Evolutionary conservation across 495 filamentous ascomycete genomes (phyloP).

Genomic region (Arthonia radiata): DNA sequence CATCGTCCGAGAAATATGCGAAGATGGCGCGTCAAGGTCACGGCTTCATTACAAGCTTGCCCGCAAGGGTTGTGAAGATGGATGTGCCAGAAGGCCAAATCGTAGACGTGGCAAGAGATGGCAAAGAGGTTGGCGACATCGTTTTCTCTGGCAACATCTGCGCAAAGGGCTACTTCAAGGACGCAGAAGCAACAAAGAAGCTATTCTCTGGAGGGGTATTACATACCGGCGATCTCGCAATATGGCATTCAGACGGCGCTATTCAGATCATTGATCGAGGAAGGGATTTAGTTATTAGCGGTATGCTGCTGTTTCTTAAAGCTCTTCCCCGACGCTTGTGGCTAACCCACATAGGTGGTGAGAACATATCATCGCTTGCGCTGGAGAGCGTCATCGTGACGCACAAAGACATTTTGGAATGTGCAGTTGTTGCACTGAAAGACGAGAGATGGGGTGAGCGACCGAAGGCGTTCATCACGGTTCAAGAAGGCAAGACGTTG

Average conservation of each 20-base stretch:
- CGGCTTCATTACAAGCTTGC: slow-evolving; percentile 66
- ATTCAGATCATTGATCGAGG: slow-evolving; percentile 81
- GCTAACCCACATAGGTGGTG: slow-evolving; percentile 46
- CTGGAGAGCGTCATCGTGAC: slow-evolving; percentile 79
- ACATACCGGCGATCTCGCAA: slow-evolving; percentile 78
- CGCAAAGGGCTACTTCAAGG: slow-evolving; percentile 75
- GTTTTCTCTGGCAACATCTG: slow-evolving; percentile 83
- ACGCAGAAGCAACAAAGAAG: slow-evolving; percentile 63
- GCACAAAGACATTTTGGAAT: slow-evolving; percentile 76
- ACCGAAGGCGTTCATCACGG: slow-evolving; percentile 80
- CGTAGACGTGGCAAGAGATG: slow-evolving; percentile 54
- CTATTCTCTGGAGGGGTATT: slow-evolving; percentile 69
- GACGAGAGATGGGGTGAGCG: slow-evolving; percentile 88
- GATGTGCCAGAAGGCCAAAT: slow-evolving; percentile 41
- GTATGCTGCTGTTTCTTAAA: too few relatives aligned
- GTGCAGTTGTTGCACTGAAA: slow-evolving; percentile 66
- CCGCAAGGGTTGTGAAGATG: slow-evolving; percentile 59
- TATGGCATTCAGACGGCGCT: slow-evolving; percentile 72
- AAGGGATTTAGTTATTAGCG: slow-evolving; percentile 96
- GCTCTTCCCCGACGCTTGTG: too few relatives aligned
- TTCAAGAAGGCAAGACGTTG: slow-evolving; percentile 33
- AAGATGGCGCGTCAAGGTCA: slow-evolving; percentile 87
- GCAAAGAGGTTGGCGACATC: slow-evolving; percentile 83
- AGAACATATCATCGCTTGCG: slow-evolving; percentile 88
- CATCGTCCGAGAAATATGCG: slow-evolving; percentile 46